Conservation (phyloP, 73 alveolate genomes). For the Tetrahymena malaccensis region DNA sequence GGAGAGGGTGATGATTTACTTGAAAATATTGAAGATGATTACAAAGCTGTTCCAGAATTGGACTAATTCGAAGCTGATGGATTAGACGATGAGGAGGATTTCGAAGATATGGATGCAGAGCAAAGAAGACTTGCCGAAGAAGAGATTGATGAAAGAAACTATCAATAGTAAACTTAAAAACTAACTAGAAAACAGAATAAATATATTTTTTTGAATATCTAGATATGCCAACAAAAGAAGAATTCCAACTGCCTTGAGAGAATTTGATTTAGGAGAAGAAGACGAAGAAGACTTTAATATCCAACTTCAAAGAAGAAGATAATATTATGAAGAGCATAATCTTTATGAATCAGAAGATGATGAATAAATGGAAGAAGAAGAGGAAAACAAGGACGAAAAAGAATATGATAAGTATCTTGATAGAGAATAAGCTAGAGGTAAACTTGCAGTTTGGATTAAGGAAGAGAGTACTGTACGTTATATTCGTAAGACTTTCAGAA, state of each 20-base stretch:
- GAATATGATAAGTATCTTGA: constrained; percentile 75
- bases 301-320: constrained; percentile 49
- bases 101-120: constrained; percentile 69
- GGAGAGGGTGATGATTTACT: constrained; percentile 47
- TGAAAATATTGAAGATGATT: constrained; percentile 76
- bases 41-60: constrained; percentile 73
- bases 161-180: constrained; percentile 34
- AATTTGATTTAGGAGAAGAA: constrained; percentile 54
- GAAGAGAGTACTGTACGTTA: constrained; percentile 85
- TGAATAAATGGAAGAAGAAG: constrained; percentile 8
- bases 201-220: constrained; percentile 62
- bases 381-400: constrained; percentile 27
- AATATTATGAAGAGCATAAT: constrained; percentile 42
- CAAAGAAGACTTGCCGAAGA: constrained; percentile 82
- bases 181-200: constrained; percentile 64
- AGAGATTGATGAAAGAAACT: constrained; percentile 67
- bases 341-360: constrained; percentile 51
- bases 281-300: constrained; percentile 61
- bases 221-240: constrained; percentile 48
- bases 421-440: constrained; percentile 91
- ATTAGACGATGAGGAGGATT: constrained; percentile 75
- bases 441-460: constrained; percentile 80
- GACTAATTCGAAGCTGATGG: constrained; percentile 90
- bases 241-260: constrained; percentile 32
- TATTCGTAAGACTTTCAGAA: constrained; percentile 75